phyloP scores from a whole-genome alignment of 164 flowering plant species.

The Vitis riparia region DNA sequence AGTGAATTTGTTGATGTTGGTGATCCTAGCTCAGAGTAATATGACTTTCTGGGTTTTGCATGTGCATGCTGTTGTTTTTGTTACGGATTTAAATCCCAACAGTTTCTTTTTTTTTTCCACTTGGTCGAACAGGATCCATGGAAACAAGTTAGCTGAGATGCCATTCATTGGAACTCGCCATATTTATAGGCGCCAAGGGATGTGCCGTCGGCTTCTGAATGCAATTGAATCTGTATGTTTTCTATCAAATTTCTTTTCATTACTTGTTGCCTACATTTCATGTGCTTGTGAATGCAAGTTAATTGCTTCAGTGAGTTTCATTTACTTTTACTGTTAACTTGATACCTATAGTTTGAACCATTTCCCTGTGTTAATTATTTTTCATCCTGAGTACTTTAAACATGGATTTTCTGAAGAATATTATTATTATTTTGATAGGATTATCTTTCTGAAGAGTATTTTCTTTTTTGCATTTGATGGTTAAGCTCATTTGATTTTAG shows the following conservation, averaged over 20 bases:
- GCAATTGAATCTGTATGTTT: slow-evolving; percentile 62
- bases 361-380: no score
- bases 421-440: no score
- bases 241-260: background rate
- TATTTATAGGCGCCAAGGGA: slow-evolving; percentile 68
- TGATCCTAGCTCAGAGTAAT: background rate
- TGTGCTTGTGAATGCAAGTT: no score
- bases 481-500: no score
- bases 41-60: no score
- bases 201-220: slow-evolving; percentile 72
- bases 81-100: background rate
- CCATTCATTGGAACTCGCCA: slow-evolving; percentile 80
- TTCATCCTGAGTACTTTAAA: no score
- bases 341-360: no score
- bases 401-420: no score
- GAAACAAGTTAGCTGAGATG: slow-evolving; percentile 70
- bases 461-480: no score
- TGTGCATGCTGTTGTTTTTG: background rate
- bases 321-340: no score
- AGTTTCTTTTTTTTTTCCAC: background rate
- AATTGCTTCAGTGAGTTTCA: no score
- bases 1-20: background rate
- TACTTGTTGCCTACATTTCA: background rate
- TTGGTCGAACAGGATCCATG: slow-evolving; percentile 53
- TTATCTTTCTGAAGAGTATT: no score